Percentiles rank a stretch among this genome's conserved stretches.
These are phyloP conservation scores for Setaria italica DNA, from an alignment of 202 grass and related monocot species.

Conservation along the genomic window DNA sequence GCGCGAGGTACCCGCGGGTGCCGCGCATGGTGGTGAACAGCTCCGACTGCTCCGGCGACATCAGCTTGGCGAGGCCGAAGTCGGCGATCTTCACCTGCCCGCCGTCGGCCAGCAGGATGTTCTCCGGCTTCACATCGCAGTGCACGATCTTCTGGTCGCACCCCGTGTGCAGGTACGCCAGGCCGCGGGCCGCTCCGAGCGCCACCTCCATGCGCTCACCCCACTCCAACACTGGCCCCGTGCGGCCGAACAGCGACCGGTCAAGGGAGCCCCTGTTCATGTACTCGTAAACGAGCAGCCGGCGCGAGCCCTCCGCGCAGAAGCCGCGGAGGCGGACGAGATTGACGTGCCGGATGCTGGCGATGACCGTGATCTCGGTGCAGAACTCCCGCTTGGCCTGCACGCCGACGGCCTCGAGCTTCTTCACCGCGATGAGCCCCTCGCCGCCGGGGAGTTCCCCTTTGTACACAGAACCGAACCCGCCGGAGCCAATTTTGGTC, in stretches of 20 bases:
- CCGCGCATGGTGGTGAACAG: slow-evolving; percentile 94
- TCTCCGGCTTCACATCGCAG: slow-evolving; percentile 96
- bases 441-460: slow-evolving; percentile 65
- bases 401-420: slow-evolving; percentile 67
- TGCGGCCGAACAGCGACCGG: slow-evolving; percentile 67
- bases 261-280: slow-evolving; percentile 86
- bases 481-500: slow-evolving; percentile 75
- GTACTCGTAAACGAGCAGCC: slow-evolving; percentile 89
- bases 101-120: slow-evolving; percentile 79
- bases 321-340: slow-evolving; percentile 88
- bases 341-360: slow-evolving; percentile 82
- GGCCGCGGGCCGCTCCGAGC: slow-evolving; percentile 61
- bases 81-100: slow-evolving; percentile 81
- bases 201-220: slow-evolving; percentile 87
- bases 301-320: slow-evolving; percentile 73
- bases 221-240: slow-evolving; percentile 74
- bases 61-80: slow-evolving; percentile 82
- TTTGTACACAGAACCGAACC: slow-evolving; percentile 89
- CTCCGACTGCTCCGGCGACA: slow-evolving; percentile 75
- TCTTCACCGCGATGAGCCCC: slow-evolving; percentile 80
- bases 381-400: slow-evolving; percentile 82
- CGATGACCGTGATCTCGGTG: slow-evolving; percentile 86
- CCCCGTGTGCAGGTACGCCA: slow-evolving; percentile 78
- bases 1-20: slow-evolving; percentile 91
- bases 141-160: slow-evolving; percentile 93